phyloP scores from a whole-genome alignment of 495 filamentous ascomycete species.

The Penicillium egyptiacum region DNA sequence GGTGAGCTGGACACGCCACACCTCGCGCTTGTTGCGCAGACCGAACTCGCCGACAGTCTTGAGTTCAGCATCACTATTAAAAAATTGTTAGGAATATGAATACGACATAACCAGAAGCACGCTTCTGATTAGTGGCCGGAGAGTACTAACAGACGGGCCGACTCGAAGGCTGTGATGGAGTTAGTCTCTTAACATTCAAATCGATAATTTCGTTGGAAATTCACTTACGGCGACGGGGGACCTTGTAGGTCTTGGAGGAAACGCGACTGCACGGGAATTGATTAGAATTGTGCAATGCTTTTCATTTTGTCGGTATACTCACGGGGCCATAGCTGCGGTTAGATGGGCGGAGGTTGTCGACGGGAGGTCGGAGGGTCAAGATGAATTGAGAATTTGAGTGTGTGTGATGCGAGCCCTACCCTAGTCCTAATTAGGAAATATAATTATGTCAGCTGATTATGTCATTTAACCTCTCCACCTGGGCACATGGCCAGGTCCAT shows the following conservation, averaged over 20 bases:
- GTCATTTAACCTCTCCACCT: background rate
- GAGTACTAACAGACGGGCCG: slow-evolving; percentile 95
- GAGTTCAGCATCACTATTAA: slow-evolving; percentile 91
- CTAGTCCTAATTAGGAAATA: background rate
- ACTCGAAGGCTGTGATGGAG: slow-evolving; percentile 74
- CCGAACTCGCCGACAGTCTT: slow-evolving; percentile 99
- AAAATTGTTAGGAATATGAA: slow-evolving; percentile 42
- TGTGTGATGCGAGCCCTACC: slow-evolving; percentile 4
- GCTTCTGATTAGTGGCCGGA: slow-evolving; percentile 97
- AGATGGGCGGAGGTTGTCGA: slow-evolving; percentile 7
- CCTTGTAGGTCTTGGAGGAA: slow-evolving; percentile 99
- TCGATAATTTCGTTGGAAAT: slow-evolving; percentile 14
- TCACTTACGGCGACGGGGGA: slow-evolving; percentile 68
- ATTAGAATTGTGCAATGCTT: slow-evolving; percentile 36
- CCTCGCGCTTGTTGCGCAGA: slow-evolving; percentile 99
- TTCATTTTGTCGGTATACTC: slow-evolving; percentile 33
- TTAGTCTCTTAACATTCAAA: slow-evolving; percentile 35
- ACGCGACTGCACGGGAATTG: slow-evolving; percentile 47
- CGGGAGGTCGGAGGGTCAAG: slow-evolving; percentile 10
- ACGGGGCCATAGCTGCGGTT: slow-evolving; percentile 55
- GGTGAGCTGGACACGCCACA: slow-evolving; percentile 98
- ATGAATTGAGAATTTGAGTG: slow-evolving; percentile 7
- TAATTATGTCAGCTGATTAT: background rate
- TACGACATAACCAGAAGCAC: slow-evolving; percentile 95
- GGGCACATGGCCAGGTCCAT: background rate